Evolutionary conservation across 192 early-diverging fungal species (phyloP), one percentile per base, ranked within the genome.

Genomic region (Coemansia sp.): DNA sequence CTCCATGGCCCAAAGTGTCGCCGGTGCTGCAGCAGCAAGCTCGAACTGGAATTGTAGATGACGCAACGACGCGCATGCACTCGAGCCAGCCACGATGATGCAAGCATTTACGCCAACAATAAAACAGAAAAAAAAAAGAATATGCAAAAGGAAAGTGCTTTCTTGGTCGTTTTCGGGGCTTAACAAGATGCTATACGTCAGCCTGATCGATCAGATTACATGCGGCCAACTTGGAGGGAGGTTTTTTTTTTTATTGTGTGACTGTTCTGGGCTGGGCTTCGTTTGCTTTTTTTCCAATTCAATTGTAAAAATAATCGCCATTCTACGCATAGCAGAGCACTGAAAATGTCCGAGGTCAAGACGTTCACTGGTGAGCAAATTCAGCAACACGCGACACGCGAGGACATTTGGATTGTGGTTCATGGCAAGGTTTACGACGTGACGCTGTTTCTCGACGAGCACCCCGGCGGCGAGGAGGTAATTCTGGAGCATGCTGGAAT

Each of bases 401-500:
- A 82, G 45, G 92, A 94, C 80, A 83, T 93, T 61, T 98, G 94
- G 88, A 85, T 95, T 77, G 73, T 89, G 43, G 85, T 98, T 27
- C 80, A 88, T 57, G 87, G 86, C 60, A 91, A 92, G 64, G 94
- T 94, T 45, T 92, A 92, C 76, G 87, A 94, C 71, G 85, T 91
- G 66, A 89, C 92, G 46, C 80, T 85, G 32, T 94, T 94, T 65
- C 85, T 92, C 62, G 90, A 92, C 70, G 91, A 97, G 92, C 96
- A 98, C 77, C 96, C 96, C 24, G 97, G 97, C 76, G 97, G 97
- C 74, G 97, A 97, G 83, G 97, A 98, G 77, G 93, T 98, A 14
- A 83, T 98, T 65, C 70, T 96, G 43, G 97, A 97, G 80, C 87
- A 91, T 67, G 94, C 89, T 54, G 97, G 94, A 77, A 86, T 85